These are phyloP conservation scores for Grosmannia serpens DNA, from an alignment of 2,329 filamentous ascomycete species.

Conservation along the genomic window DNA sequence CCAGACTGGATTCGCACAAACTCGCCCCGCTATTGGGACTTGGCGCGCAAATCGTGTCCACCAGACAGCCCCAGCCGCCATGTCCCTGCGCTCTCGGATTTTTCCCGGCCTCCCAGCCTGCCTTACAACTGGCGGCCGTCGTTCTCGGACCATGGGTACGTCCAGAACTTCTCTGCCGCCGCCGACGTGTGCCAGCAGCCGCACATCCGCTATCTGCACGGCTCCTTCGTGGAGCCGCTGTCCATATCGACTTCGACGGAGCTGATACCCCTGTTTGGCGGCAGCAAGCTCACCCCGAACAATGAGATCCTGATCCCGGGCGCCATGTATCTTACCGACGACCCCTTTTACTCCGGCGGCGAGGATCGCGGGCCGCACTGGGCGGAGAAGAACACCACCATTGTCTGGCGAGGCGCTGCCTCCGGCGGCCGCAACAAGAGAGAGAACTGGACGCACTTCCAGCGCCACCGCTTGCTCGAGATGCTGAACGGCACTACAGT, in stretches of 20 bases:
- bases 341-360: conserved; percentile 48
- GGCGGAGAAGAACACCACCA: conserved; percentile 41
- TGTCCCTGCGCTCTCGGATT: conserved; percentile 24
- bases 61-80: conserved; percentile 38
- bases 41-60: conserved; percentile 44
- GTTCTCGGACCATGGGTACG: conserved; percentile 30
- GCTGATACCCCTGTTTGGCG: conserved; percentile 46
- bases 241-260: conserved; percentile 36
- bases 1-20: conserved; percentile 35
- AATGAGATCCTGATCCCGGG: conserved; percentile 51
- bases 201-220: conserved; percentile 32
- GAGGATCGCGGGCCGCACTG: conserved; percentile 42
- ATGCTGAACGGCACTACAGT: conserved; percentile 57
- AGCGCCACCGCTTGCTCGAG: conserved; percentile 58
- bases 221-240: conserved; percentile 40
- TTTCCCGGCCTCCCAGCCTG: conserved; percentile 16
- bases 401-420: conserved; percentile 55
- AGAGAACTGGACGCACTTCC: conserved; percentile 56
- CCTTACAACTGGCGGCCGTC: conserved; percentile 12
- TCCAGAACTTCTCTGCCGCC: conserved; percentile 44
- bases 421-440: conserved; percentile 42
- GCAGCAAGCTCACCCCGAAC: conserved; percentile 47
- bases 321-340: conserved; percentile 49
- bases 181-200: conserved; percentile 45
- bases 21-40: conserved; percentile 44